These are phyloP conservation scores for Sporothrix protearum DNA, from an alignment of 2,329 filamentous ascomycete genomes.

Conservation along the genomic window DNA sequence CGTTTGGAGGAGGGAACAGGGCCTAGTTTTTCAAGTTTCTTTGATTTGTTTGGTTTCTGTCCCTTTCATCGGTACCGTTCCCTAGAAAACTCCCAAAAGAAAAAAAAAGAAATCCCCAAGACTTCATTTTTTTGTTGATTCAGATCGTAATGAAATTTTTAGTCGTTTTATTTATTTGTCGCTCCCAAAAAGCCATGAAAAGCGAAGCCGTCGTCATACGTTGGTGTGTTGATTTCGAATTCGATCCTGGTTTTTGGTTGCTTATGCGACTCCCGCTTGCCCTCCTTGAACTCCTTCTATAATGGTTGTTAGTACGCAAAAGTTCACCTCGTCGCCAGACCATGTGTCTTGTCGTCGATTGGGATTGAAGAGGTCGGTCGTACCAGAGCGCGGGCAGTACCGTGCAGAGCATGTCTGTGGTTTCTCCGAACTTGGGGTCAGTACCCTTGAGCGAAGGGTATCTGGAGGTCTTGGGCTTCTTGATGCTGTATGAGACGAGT, in stretches of 20 bases:
- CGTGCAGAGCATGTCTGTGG: slow-evolving; percentile 99
- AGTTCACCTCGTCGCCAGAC: background rate
- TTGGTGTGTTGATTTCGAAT: background rate
- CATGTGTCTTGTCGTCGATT: background rate
- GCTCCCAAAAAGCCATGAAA: background rate
- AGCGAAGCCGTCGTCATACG: slow-evolving; percentile 1
- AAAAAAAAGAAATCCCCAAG: slow-evolving; percentile 16
- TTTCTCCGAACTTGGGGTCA: slow-evolving; percentile 99
- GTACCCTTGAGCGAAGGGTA: slow-evolving; percentile 98
- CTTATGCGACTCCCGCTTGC: slow-evolving; percentile 43
- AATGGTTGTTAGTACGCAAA: slow-evolving; percentile 32
- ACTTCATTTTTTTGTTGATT: slow-evolving; percentile 18
- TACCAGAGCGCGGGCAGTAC: slow-evolving; percentile 97
- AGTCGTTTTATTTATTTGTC: slow-evolving; percentile 17
- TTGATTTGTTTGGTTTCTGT: slow-evolving; percentile 18
- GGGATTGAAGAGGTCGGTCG: slow-evolving; percentile 30
- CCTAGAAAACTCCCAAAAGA: slow-evolving; percentile 25
- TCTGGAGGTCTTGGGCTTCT: slow-evolving; percentile 99
- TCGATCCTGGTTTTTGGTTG: slow-evolving; percentile 14
- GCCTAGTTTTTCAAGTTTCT: slow-evolving; percentile 9
- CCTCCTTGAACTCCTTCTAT: slow-evolving; percentile 97
- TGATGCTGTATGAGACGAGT: slow-evolving; percentile 66
- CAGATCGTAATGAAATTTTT: slow-evolving; percentile 1
- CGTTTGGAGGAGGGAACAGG: background rate
- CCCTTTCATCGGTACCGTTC: slow-evolving; percentile 23